phyloP scores from a whole-genome alignment of 495 filamentous ascomycete genomes.

The Neurospora sp. region DNA sequence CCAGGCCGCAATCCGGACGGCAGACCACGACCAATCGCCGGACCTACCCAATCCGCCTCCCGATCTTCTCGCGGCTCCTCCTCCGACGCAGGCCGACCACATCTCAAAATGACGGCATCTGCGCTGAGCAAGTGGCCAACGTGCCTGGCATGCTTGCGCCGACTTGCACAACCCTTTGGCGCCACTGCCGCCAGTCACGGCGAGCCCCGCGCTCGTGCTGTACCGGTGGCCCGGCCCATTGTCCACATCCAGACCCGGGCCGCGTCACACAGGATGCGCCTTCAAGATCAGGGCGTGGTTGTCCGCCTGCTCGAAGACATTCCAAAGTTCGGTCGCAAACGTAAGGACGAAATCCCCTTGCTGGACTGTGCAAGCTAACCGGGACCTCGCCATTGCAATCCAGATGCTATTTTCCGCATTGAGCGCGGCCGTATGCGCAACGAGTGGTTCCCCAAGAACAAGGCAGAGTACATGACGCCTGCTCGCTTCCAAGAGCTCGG shows the following conservation, averaged over 20 bases:
- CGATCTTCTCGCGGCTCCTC: neutral
- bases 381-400: neutral
- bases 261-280: slow-evolving; percentile 16
- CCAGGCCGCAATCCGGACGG: neutral
- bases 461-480: slow-evolving; percentile 37
- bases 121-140: slow-evolving; percentile 15
- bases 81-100: neutral
- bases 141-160: slow-evolving; percentile 22
- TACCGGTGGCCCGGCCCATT: neutral
- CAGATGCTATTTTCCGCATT: slow-evolving; percentile 36
- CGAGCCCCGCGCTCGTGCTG: slow-evolving; percentile 4
- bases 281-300: slow-evolving; percentile 36
- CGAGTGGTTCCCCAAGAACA: slow-evolving; percentile 32
- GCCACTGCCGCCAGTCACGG: slow-evolving; percentile 1
- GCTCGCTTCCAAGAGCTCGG: slow-evolving; percentile 31
- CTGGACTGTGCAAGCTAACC: neutral
- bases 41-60: neutral
- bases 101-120: slow-evolving; percentile 9
- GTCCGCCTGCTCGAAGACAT: slow-evolving; percentile 53
- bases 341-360: slow-evolving; percentile 23
- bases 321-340: slow-evolving; percentile 47
- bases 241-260: slow-evolving; percentile 15
- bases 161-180: slow-evolving; percentile 13
- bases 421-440: slow-evolving; percentile 40
- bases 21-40: neutral